Evolutionary conservation across 139 green algal genomes (phyloP).

Genomic region (Chlorella sp.): DNA sequence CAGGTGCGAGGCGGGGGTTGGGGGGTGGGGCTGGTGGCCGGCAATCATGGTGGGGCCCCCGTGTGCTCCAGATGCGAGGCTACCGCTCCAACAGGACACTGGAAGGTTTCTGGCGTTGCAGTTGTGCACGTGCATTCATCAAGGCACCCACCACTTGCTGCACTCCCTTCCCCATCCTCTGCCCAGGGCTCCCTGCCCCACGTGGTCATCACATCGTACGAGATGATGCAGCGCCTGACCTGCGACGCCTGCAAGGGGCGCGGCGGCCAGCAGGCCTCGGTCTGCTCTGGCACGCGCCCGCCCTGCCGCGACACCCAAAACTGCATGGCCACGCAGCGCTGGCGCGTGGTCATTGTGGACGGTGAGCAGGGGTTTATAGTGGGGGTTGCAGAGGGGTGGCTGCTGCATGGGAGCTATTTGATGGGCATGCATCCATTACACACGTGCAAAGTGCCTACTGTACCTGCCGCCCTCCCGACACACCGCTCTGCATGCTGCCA

Average conservation of each 20-base stretch:
- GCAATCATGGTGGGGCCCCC: no score
- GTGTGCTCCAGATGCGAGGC: no score
- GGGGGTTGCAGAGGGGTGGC: background rate
- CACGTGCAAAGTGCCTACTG: no score
- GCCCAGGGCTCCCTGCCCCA: background rate
- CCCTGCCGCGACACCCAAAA: conserved; percentile 47
- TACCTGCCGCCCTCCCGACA: no score
- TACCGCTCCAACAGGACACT: no score
- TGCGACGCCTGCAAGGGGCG: conserved; percentile 69
- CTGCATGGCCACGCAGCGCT: conserved; percentile 82
- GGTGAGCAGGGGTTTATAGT: conserved; percentile 73
- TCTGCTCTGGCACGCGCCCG: background rate
- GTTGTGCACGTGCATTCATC: background rate
- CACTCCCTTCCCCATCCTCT: background rate
- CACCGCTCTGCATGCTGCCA: no score
- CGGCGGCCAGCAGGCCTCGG: background rate
- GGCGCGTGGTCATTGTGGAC: conserved; percentile 58
- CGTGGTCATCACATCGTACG: conserved; percentile 82
- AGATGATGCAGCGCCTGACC: conserved; percentile 88
- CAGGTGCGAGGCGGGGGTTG: no score
- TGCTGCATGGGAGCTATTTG: background rate
- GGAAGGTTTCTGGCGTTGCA: no score
- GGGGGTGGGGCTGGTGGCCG: no score
- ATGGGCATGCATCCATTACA: background rate
- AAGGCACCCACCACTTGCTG: background rate